Evolutionary conservation across 1,284 basidiomycete species (phyloP).

Genomic region (Ceratobasidium papillatum): DNA sequence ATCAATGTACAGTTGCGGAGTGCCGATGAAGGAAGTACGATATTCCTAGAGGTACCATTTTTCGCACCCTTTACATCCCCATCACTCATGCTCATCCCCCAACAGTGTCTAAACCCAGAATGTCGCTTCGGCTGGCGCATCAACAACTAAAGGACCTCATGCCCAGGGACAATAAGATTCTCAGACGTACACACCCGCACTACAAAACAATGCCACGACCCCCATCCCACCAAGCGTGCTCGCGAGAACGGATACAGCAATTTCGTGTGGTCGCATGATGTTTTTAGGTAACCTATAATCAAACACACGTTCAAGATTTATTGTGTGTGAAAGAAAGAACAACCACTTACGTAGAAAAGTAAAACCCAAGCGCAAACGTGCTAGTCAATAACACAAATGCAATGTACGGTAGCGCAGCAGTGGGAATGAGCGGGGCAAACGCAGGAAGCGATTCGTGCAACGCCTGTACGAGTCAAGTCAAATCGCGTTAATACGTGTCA

Average conservation of each 20-base stretch:
- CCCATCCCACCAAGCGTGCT: conserved; percentile 85
- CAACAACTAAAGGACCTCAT: conserved; percentile 66
- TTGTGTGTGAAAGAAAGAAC: not conserved
- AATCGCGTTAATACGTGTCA: conserved; percentile 27
- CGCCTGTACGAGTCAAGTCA: conserved; percentile 56
- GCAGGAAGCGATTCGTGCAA: conserved; percentile 63
- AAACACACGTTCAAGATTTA: conserved; percentile 44
- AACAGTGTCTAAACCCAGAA: conserved; percentile 63
- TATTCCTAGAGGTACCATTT: conserved; percentile 58
- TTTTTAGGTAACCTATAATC: conserved; percentile 71
- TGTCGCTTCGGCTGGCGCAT: conserved; percentile 81
- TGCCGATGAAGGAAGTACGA: conserved; percentile 90
- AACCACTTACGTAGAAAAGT: conserved; percentile 82
- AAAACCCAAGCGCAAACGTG: conserved; percentile 84
- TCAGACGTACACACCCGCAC: conserved; percentile 84
- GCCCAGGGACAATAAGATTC: not conserved
- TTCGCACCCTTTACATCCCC: conserved; percentile 66
- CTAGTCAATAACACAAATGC: conserved; percentile 74
- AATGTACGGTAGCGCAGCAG: conserved; percentile 71
- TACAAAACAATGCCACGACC: conserved; percentile 86
- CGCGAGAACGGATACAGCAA: conserved; percentile 72
- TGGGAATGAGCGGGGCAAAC: conserved; percentile 74
- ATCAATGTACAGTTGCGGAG: conserved; percentile 71
- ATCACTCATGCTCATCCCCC: conserved; percentile 4
- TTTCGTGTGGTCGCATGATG: conserved; percentile 72